Evolutionary conservation across 2,329 filamentous ascomycete species (phyloP), one percentile per base, ranked within the genome.

Genomic region (Leptosphaerulina australis): DNA sequence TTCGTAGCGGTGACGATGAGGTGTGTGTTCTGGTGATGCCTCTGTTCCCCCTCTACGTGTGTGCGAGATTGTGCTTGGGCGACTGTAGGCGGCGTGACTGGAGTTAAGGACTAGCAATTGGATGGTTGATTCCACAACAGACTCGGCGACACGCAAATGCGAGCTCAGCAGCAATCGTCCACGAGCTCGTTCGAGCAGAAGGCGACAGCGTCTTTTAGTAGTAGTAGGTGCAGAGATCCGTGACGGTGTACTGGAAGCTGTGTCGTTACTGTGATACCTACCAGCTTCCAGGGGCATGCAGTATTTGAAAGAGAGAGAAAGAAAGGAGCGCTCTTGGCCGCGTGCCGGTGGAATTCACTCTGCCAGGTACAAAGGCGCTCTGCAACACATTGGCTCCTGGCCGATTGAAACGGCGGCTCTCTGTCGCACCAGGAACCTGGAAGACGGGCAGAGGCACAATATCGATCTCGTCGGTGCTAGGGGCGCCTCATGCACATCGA

Each of bases 351-450:
- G 52, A 59, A 55, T 58, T 68, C 60, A 60, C 55, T 63, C 56
- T 63, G 66, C 70, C 70, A 74, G 72, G 70, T 59, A 74, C 72
- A 55, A 70, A 68, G 64, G 63, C 64, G 62, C 62, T 63, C 62
- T 69, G 71, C 69, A 64, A 71, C 69, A 69, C 69, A 61, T 66
- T 63, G 52, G 60, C 41, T 63, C 55, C 62, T 67, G 61, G 57
- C 66, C 64, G 60, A 59, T 64, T 68, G 66, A 71, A 73, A 71
- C 67, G 69, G 62, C 62, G 58, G 66, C 58, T 60, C 58, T 60
- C 44, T 56, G 72, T 74, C 64, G 68, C 70, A 74, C 71, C 62
- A 59, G 58, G 57, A 60, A 56, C 66, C 61, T 62, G 59, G 59
- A 55, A 63, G 55, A 65, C 53, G 53, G 58, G 53, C 46, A 53